These are phyloP conservation scores for Fusarium robinianum DNA, from an alignment of 2,329 filamentous ascomycete species.

Conservation along the genomic window DNA sequence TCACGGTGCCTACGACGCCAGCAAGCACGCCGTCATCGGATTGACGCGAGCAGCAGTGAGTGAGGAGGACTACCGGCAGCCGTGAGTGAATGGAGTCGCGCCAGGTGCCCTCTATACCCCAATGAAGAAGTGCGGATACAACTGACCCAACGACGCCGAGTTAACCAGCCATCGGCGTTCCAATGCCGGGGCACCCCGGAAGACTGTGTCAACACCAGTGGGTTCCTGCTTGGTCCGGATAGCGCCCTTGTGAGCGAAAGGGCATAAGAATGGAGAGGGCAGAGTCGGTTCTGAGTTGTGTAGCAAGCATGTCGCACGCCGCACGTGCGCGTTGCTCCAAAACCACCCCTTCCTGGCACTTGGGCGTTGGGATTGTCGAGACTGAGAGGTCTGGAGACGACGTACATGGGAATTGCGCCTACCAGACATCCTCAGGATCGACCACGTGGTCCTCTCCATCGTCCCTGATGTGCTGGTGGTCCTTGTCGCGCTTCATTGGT, in stretches of 20 bases:
- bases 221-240: conserved; percentile 44
- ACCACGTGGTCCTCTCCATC: conserved; percentile 82
- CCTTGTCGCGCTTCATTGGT: conserved; percentile 78
- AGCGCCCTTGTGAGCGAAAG: conserved; percentile 45
- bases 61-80: conserved; percentile 48
- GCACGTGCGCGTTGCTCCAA: no score
- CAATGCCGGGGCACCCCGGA: conserved; percentile 50
- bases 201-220: conserved; percentile 43
- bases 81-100: conserved; percentile 53
- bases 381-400: conserved; percentile 37
- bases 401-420: conserved; percentile 17
- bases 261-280: conserved; percentile 53
- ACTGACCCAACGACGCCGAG: conserved; percentile 42
- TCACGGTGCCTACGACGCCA: conserved; percentile 46
- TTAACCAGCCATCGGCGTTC: conserved; percentile 51
- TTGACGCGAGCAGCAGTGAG: conserved; percentile 45
- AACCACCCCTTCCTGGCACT: no score
- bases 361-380: neutral
- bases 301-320: no score
- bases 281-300: conserved; percentile 46
- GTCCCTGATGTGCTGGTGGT: conserved; percentile 74
- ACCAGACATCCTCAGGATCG: conserved; percentile 85
- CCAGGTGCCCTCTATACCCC: conserved; percentile 56
- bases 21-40: conserved; percentile 46
- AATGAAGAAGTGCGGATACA: conserved; percentile 50